Base-by-base conservation (phyloP, 2,329 filamentous ascomycete species). In the Setomelanomma holmii region DNA sequence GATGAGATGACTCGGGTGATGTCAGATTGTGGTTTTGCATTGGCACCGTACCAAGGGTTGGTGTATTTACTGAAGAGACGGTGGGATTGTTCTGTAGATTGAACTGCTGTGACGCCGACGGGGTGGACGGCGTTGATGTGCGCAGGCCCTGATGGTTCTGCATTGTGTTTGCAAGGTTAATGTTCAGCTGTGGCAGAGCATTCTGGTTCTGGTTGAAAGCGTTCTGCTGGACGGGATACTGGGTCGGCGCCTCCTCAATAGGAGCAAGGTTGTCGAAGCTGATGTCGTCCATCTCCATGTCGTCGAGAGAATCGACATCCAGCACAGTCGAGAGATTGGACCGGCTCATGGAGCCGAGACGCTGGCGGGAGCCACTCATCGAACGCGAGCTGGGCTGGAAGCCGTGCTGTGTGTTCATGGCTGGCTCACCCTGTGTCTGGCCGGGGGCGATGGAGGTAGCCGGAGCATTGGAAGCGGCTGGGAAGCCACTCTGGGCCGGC, bases 251-350 rank as follows among this genome's bases (percentile, higher is more conserved):
- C 67, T 89, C 86, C 63, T 90, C 89, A 66, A 90, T 86, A 30
- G 86, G 84, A 55, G 67, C 79, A 62, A 69, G 67, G 6, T 87
- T 84, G 64, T 96, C 92, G 67, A 98, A 90, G 68, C 97, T 93
- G 92, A 98, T 97, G 68, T 96, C 91, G 42, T 91, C 92, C 42
- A 95, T 64, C 68, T 98, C 93, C 88, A 98, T 97, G 68, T 96
- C 91, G 45, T 91, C 92, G 23, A 96, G 85, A 16, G 90, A 86
- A 68, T 96, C 93, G 80, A 96, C 86, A 55, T 96, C 79, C 53
- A 81, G 74, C 5, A 76, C 74, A 5, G 75, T 75, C 5, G 75
- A 75, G 40, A 77, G 58, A 46, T 75, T 74, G 33, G 73, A 75
- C 33, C 74, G 70, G 59, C 61, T 76, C 65, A 75, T 69, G 16